Percentiles rank a stretch among this genome's conserved stretches.
phyloP scores from a whole-genome alignment of 1,284 basidiomycete genomes.

The Puccinia triticina region DNA sequence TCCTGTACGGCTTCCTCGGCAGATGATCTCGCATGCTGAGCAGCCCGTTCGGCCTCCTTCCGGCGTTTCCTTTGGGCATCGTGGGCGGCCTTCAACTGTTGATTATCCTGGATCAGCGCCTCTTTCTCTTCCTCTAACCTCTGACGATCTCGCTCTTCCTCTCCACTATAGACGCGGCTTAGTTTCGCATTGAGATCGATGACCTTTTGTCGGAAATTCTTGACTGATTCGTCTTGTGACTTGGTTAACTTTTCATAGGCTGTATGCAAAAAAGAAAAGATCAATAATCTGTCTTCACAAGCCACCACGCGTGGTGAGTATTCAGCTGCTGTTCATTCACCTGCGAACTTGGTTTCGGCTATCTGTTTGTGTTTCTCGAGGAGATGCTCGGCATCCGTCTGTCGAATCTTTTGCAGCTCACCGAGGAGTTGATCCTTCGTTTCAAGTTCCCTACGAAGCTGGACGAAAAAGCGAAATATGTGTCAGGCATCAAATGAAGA shows the following conservation, averaged over 20 bases:
- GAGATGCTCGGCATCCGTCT: constrained; percentile 32
- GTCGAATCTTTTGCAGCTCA: constrained; percentile 34
- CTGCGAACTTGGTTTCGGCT: constrained; percentile 20
- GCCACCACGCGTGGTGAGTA: background rate
- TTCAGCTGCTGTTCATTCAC: constrained; percentile 3
- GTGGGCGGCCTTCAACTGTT: constrained; percentile 14
- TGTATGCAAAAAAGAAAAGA: background rate
- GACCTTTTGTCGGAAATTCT: background rate
- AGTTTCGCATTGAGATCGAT: constrained; percentile 41
- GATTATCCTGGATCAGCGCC: constrained; percentile 3
- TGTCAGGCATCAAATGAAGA: background rate
- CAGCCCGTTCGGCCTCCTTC: constrained; percentile 39
- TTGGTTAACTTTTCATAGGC: constrained; percentile 8
- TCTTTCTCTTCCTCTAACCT: constrained; percentile 40
- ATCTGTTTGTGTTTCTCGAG: constrained; percentile 28
- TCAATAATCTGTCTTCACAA: background rate
- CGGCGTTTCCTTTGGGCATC: constrained; percentile 38
- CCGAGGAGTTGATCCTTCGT: constrained; percentile 39
- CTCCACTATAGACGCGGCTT: constrained; percentile 33
- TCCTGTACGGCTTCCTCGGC: constrained; percentile 40
- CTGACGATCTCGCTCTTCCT: constrained; percentile 37
- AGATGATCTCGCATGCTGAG: background rate
- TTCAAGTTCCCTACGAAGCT: constrained; percentile 37
- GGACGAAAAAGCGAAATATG: background rate
- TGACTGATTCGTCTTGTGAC: constrained; percentile 18